These are phyloP conservation scores for Sphaerulina vaccinii DNA, from an alignment of 2,329 filamentous ascomycete genomes.

Conservation along the genomic window DNA sequence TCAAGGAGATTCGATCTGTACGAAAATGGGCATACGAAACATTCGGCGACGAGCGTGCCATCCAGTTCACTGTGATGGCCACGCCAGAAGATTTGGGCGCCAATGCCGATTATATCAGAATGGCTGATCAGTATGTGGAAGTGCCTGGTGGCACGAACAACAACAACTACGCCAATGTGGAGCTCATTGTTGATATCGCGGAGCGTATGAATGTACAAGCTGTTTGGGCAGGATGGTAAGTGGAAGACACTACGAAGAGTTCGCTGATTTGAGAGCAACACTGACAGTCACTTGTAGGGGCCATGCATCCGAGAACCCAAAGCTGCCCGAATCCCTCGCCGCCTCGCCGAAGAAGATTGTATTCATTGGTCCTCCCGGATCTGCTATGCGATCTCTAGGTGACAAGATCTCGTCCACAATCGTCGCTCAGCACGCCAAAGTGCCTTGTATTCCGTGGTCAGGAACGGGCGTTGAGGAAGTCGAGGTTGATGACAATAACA, in stretches of 20 bases:
- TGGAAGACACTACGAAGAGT: constrained; percentile 3
- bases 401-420: constrained; percentile 99
- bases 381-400: constrained; percentile 96
- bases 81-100: constrained; percentile 96
- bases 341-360: constrained; percentile 98
- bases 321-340: constrained; percentile 90
- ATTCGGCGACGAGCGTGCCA: constrained; percentile 95
- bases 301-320: constrained; percentile 97
- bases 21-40: constrained; percentile 99
- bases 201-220: constrained; percentile 98
- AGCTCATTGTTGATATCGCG: constrained; percentile 96
- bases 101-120: constrained; percentile 98
- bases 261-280: constrained; percentile 11
- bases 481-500: constrained; percentile 72
- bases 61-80: constrained; percentile 99
- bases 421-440: constrained; percentile 92
- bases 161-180: constrained; percentile 99
- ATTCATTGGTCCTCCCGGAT: constrained; percentile 96
- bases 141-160: constrained; percentile 99
- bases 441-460: constrained; percentile 99
- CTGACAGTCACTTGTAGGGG: constrained; percentile 62
- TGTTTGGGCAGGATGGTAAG: constrained; percentile 97
- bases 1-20: constrained; percentile 98
- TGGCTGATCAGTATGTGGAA: constrained; percentile 99
- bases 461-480: constrained; percentile 87